Base-by-base conservation (phyloP, 192 early-diverging fungal species). In the Rhizoclosmatium globosum region DNA sequence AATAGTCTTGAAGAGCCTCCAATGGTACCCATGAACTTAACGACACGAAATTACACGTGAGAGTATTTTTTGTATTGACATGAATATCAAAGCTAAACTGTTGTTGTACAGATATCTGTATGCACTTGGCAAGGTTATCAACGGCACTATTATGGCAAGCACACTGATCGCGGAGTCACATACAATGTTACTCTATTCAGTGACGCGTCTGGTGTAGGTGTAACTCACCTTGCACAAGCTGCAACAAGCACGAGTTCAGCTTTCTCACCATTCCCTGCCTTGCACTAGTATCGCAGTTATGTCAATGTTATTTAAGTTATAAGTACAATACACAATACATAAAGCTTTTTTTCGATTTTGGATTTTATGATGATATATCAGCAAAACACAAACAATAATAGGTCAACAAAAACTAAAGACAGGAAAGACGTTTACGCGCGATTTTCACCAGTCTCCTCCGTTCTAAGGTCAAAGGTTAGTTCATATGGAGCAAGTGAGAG, bases 381-480 rank as follows among this genome's bases (percentile, higher is more conserved):
- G 31, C 31, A 31, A 31, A 31, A 31, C 31, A 31, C 31, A 31
- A 31, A 31, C 31, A 31, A 31, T 31, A 7, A 53, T 13, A 53
- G 50, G 50, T 53, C 50, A 53, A 53, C 50, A 53, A 53, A 53
- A 17, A 53, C 6, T 13, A 17, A 13, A 53, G 17, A 53, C 6
- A 53, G 9, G 17, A 53, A 53, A 17, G 50, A 7, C 9, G 50
- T 13, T 13, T 53, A 7, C 50, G 9, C 50, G 50, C 17, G 17
- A 53, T 53, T 53, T 53, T 72, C 70, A 72, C 70, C 70, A 72
- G 43, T 72, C 70, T 15, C 70, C 70, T 3, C 70, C 70, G 1
- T 72, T 72, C 70, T 72, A 44, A 31, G 17, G 15, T 47, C 17
- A 9, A 21, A 68, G 45, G 43, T 50, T 58, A 72, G 48, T 47